Evolutionary conservation across 768 basidiomycete genomes (phyloP), one percentile per base, ranked within the genome.

Genomic region (Pulveroboletus sp.): DNA sequence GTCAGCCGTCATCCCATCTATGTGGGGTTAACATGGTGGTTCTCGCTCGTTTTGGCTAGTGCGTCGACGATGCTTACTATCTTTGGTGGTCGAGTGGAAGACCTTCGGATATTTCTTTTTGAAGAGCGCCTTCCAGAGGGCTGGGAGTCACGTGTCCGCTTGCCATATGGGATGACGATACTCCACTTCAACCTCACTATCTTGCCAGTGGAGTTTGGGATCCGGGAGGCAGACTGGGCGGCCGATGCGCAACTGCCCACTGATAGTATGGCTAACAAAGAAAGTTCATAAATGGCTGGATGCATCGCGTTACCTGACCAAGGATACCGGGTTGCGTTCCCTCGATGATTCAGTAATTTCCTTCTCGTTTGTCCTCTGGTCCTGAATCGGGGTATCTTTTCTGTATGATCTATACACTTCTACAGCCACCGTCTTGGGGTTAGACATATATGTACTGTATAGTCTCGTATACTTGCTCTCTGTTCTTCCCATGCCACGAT

Each of bases 51-150:
- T 48, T 33, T 37, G 36, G 27, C 2, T 57, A 88, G 85, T 65
- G 77, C 83, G 0, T 80, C 84, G 1, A 85, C 86, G 2, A 54
- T 92, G 49, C 67, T 89, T 9, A 78, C 76, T 1, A 79, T 83
- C 46, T 83, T 88, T 55, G 89, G 85, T 7, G 87, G 88, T 1
- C 72, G 74, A 30, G 60, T 84, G 8, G 62, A 71, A 1, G 84
- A 84, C 53, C 59, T 90, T 26, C 69, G 76, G 43, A 52, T 74
- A 1, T 52, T 86, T 31, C 65, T 91, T 36, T 58, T 74, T 6
- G 82, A 91, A 31, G 89, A 91, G 55, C 79, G 86, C 6, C 60
- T 91, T 21, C 83, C 83, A 0, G 72, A 84, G 0, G 80, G 81
- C 9, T 91, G 86, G 86, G 85, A 89, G 60, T 74, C 88, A 0